Evolutionary conservation across 441 rosid species (phyloP), one percentile per base, ranked within the genome.

Genomic region (Pelargonium exstipulatum): DNA sequence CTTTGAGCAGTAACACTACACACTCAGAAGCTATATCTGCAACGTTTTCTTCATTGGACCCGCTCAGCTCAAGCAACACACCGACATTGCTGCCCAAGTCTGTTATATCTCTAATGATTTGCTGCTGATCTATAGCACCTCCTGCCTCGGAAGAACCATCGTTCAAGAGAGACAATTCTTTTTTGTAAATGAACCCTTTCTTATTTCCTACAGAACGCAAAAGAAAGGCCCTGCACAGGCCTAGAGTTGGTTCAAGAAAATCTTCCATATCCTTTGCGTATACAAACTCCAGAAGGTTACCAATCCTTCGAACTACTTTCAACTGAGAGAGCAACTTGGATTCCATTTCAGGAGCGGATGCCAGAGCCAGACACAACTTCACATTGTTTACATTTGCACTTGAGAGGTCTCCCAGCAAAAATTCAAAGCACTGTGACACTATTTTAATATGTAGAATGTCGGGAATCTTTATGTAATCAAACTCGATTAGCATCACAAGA

Each of bases 341-440:
- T 58, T 94, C 99, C 96, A 95, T 87, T 76, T 91, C 97, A 43
- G 97, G 97, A 77, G 99, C 97, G 40, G 96, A 91, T 6, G 92
- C 89, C 76, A 94, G 80, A 74, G 97, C 96, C 40, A 91, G 83
- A 69, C 97, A 88, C 45, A 94, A 85, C 83, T 94, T 88, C 79
- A 95, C 90, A 76, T 84, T 91, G 81, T 86, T 95, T 66, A 95
- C 99, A 79, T 91, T 95, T 68, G 95, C 94, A 70, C 65, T 87
- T 18, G 99, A 85, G 26, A 95, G 80, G 77, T 95, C 99, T 9
- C 96, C 92, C 0, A 87, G 91, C 83, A 95, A 82, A 81, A 95
- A 95, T 73, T 87, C 88, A 48, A 91, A 95, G 88, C 99, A 95
- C 72, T 87, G 94, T 4, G 96, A 86, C 49, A 95, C 90, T 8